Base-by-base conservation (phyloP, 768 basidiomycete genomes). In the Termitomyces sp. region DNA sequence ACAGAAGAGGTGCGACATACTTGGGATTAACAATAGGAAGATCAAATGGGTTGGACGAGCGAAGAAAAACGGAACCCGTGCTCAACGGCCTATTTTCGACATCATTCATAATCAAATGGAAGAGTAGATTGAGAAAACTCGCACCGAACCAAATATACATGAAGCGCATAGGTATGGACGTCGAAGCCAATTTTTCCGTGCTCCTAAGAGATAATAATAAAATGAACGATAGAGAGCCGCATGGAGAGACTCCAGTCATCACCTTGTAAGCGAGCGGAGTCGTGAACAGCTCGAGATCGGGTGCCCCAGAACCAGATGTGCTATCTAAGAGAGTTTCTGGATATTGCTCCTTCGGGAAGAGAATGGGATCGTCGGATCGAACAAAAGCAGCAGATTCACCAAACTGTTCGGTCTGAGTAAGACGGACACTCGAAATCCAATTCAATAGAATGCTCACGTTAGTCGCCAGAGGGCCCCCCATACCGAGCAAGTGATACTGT, bases 341-440 rank as follows among this genome's bases (percentile, higher is more conserved):
- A 48, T 64, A 71, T 35, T 71, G 62, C 5, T 53, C 59, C n/a
- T 67, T 62, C 0, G 79, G 74, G 67, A 84, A 82, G 5, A 84
- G 67, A 1, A 55, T 59, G 0, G 77, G 73, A 58, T 85, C 78
- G 40, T 75, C 75, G 0, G 78, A 73, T 17, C 83, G 78, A 25
- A 81, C 61, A 62, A 86, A 85, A 0, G 81, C 84, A 23, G 77
- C 82, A 14, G 78, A 71, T 65, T 84, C 83, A 8, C 71, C 75
- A 38, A 71, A 70, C 75, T 79, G 38, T n/a, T 19, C 25, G 11
- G 37, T n/a, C 71, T 37, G 67, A 66, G 72, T 74, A 35, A 3
- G n/a, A 37, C 53, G 19, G 60, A 40, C n/a, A 42, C 14, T 23
- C 17, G 3, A 25, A 41, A 32, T 35, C 43, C n/a, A n/a, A n/a